Evolutionary conservation across 78 protist species (phyloP).

Genomic region (Pigoraptor vietnamica): DNA sequence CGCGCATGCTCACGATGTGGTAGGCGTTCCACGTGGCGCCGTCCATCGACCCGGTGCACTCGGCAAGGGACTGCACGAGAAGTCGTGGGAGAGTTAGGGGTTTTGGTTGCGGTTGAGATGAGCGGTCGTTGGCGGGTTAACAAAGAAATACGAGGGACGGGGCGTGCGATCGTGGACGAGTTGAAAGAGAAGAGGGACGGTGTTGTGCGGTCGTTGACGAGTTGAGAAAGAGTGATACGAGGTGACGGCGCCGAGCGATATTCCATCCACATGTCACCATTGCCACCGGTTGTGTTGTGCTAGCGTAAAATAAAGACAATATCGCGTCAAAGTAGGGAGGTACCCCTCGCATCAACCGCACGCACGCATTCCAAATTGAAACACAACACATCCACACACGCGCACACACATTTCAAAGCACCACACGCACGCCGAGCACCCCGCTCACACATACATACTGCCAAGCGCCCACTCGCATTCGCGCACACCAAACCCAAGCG

Average conservation of each 20-base stretch:
- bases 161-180: too few relatives aligned
- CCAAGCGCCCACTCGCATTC: not conserved
- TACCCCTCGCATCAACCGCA: not conserved
- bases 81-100: not conserved
- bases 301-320: too few relatives aligned
- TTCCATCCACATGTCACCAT: too few relatives aligned
- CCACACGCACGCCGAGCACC: not conserved
- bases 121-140: not conserved
- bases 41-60: not conserved
- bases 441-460: not conserved
- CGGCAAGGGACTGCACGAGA: not conserved
- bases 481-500: not conserved
- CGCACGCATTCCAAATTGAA: too few relatives aligned
- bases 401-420: not conserved
- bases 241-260: too few relatives aligned
- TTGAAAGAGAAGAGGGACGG: too few relatives aligned
- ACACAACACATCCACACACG: not conserved
- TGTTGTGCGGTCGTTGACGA: too few relatives aligned
- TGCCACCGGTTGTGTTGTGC: too few relatives aligned
- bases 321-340: not conserved
- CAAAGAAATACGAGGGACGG: not conserved
- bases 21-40: not conserved
- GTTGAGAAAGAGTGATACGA: too few relatives aligned
- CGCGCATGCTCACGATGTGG: not conserved
- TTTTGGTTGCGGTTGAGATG: not conserved